phyloP scores from a whole-genome alignment of 1,284 basidiomycete genomes.

The Stereum hirsutum region DNA sequence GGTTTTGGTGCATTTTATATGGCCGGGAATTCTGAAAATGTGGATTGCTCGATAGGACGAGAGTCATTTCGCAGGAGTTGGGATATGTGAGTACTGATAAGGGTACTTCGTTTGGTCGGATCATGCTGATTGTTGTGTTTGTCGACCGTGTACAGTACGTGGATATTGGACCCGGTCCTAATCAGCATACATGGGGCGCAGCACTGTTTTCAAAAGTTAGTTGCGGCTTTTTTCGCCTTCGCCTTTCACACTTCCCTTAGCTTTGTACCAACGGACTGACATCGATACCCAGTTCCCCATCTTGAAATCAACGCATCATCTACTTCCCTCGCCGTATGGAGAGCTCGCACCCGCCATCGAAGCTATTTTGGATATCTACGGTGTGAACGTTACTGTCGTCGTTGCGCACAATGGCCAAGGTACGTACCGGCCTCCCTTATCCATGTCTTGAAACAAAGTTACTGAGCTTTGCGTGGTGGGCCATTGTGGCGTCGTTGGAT shows the following conservation, averaged over 20 bases:
- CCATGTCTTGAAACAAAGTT: background rate
- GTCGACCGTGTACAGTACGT: constrained; percentile 57
- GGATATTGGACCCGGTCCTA: constrained; percentile 82
- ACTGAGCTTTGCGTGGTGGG: background rate
- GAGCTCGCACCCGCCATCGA: constrained; percentile 92
- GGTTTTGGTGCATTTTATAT: background rate
- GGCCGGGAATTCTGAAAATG: no score
- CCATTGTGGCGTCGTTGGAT: background rate
- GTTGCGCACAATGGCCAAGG: constrained; percentile 93
- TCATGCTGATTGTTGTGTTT: constrained; percentile 9
- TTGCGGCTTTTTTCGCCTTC: no score
- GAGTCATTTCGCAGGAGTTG: constrained; percentile 69
- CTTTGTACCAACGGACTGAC: background rate
- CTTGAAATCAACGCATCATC: constrained; percentile 81
- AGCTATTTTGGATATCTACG: constrained; percentile 81
- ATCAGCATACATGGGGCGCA: constrained; percentile 89
- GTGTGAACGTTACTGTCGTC: constrained; percentile 73
- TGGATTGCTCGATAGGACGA: constrained; percentile 63
- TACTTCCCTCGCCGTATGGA: constrained; percentile 81
- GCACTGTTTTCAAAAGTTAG: constrained; percentile 73
- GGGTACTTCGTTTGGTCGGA: background rate
- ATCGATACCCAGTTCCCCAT: constrained; percentile 67
- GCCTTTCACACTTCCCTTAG: background rate
- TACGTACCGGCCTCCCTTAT: constrained; percentile 16
- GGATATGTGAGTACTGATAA: constrained; percentile 56